phyloP scores from a whole-genome alignment of 148 eudicot genomes.

The Vaccinium corymbosum region DNA sequence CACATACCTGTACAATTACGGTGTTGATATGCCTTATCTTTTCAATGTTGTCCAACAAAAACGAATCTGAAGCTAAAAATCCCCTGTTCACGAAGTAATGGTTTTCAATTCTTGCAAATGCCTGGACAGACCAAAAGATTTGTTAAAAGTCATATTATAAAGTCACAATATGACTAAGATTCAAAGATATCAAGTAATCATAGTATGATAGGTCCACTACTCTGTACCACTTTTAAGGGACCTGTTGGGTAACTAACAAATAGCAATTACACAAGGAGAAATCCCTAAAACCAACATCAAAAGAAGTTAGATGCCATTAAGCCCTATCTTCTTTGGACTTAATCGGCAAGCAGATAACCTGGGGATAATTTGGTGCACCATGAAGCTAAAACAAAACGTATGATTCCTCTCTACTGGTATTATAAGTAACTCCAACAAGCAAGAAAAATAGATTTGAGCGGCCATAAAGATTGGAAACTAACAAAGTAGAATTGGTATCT shows the following conservation, averaged over 20 bases:
- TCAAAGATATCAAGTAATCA: not conserved
- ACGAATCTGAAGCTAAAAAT: constrained; percentile 79
- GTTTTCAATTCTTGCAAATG: constrained; percentile 94
- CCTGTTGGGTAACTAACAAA: not conserved
- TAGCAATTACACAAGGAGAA: not conserved
- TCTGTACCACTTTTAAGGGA: not conserved
- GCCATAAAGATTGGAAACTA: not conserved
- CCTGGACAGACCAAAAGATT: constrained; percentile 42
- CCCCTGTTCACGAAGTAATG: constrained; percentile 89
- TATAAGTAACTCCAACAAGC: not conserved
- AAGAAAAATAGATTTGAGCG: not conserved
- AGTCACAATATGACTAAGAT: not conserved
- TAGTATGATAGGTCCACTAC: not conserved
- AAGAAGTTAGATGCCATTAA: not conserved
- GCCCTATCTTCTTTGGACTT: not conserved
- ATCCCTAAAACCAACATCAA: not conserved
- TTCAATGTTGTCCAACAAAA: constrained; percentile 76
- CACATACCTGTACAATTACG: constrained; percentile 79
- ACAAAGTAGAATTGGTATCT: not conserved
- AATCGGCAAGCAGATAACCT: not conserved
- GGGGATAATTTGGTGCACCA: not conserved
- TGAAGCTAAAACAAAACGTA: not conserved
- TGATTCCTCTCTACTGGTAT: not conserved
- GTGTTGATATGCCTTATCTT: constrained; percentile 88
- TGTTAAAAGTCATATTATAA: not conserved